These are phyloP conservation scores for Pleurozium schreberi DNA, from an alignment of 225 moss, liverwort and hornwort species.

Conservation along the genomic window DNA sequence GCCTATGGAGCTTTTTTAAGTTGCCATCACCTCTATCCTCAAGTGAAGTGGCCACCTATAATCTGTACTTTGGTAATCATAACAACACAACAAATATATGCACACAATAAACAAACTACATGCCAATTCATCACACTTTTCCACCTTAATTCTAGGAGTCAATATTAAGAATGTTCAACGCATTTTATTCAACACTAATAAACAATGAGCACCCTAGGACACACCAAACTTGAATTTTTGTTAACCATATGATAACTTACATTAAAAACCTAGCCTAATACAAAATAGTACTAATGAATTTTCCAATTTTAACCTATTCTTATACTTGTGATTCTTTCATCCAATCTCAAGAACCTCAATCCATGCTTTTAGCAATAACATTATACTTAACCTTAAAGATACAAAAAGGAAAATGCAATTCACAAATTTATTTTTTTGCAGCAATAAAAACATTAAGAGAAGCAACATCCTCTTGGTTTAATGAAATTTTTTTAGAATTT, in stretches of 20 bases:
- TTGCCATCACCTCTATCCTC: background rate
- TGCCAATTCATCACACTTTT: background rate
- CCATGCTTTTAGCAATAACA: background rate
- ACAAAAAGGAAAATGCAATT: background rate
- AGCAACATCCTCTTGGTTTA: too few species aligned
- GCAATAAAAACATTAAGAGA: background rate
- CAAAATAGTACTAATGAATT: background rate
- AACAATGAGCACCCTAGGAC: background rate
- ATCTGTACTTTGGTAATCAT: background rate
- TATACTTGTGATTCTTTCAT: background rate
- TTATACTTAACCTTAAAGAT: background rate
- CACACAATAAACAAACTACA: background rate
- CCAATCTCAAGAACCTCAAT: background rate
- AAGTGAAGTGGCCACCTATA: background rate
- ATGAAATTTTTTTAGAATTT: too few species aligned
- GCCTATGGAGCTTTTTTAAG: background rate
- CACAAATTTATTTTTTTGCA: background rate
- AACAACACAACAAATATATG: background rate
- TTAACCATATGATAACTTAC: background rate
- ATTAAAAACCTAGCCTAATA: too few species aligned
- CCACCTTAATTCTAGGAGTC: background rate
- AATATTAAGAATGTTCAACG: background rate
- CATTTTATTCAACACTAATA: background rate
- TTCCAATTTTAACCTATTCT: background rate
- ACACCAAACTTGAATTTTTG: background rate